These are phyloP conservation scores for Alternaria sp. DNA, from an alignment of 2,329 filamentous ascomycete genomes.

Conservation along the genomic window DNA sequence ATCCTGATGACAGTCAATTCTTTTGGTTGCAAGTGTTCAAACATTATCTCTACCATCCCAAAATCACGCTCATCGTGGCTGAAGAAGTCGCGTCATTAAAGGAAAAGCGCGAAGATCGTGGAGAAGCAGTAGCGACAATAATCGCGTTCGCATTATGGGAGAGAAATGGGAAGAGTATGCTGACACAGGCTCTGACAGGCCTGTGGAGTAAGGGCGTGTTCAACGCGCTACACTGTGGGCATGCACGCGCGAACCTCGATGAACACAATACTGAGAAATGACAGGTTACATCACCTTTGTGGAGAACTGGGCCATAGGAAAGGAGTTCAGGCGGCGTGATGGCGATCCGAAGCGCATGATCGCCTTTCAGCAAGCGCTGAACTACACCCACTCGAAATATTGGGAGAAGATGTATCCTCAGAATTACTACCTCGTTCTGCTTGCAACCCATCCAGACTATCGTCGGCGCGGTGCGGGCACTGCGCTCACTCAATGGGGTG, in stretches of 20 bases:
- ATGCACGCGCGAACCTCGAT: background rate
- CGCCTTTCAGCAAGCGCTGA: background rate
- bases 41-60: background rate
- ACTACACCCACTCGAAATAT: background rate
- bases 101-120: background rate
- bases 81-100: background rate
- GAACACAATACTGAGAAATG: background rate
- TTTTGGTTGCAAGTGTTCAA: background rate
- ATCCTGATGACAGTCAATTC: background rate
- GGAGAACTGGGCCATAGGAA: background rate
- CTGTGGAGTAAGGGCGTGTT: background rate
- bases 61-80: background rate
- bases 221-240: background rate
- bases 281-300: background rate
- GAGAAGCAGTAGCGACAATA: background rate
- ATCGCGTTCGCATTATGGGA: background rate
- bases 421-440: background rate
- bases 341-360: background rate
- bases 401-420: background rate
- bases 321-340: background rate
- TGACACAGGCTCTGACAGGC: background rate
- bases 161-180: background rate
- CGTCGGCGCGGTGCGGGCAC: background rate
- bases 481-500: background rate
- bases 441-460: background rate